These are phyloP conservation scores for Cadophora gregata DNA, from an alignment of 2,329 filamentous ascomycete genomes.

Conservation along the genomic window DNA sequence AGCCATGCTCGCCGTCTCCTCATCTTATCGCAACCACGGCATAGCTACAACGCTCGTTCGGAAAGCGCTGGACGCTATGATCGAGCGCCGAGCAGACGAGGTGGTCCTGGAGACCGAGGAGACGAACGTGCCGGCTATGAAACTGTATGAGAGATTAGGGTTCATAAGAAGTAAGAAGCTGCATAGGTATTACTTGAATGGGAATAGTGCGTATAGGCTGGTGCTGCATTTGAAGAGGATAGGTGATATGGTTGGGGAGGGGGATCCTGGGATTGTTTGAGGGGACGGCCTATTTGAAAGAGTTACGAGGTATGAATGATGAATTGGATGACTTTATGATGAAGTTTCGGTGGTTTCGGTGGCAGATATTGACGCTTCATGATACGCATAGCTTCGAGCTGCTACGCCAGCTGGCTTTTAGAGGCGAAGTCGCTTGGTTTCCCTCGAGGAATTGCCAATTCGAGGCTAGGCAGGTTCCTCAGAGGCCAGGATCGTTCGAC, in stretches of 20 bases:
- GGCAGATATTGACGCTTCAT: background rate
- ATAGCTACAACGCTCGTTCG: conserved; percentile 90
- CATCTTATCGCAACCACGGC: conserved; percentile 79
- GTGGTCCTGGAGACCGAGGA: conserved; percentile 96
- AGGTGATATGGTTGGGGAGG: conserved; percentile 39
- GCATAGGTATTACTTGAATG: conserved; percentile 95
- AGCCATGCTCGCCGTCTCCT: conserved; percentile 94
- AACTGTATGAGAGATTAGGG: conserved; percentile 89
- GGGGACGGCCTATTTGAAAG: too few relatives aligned
- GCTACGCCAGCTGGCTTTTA: background rate
- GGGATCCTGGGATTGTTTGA: background rate
- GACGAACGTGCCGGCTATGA: conserved; percentile 87
- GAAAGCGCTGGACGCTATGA: conserved; percentile 91
- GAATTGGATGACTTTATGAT: background rate
- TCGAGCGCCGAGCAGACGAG: conserved; percentile 82
- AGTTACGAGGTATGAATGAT: background rate
- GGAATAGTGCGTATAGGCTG: conserved; percentile 90
- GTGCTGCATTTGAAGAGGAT: conserved; percentile 62
- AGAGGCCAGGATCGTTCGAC: too few relatives aligned
- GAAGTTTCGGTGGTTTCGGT: too few relatives aligned
- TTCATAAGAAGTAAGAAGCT: conserved; percentile 92
- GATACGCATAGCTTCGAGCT: background rate
- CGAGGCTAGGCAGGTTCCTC: too few relatives aligned
- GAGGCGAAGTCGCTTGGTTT: too few relatives aligned
- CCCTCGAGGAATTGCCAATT: too few relatives aligned